Base-by-base conservation (phyloP, 2,329 filamentous ascomycete species). In the Pseudopyrenochaeta lycopersici region DNA sequence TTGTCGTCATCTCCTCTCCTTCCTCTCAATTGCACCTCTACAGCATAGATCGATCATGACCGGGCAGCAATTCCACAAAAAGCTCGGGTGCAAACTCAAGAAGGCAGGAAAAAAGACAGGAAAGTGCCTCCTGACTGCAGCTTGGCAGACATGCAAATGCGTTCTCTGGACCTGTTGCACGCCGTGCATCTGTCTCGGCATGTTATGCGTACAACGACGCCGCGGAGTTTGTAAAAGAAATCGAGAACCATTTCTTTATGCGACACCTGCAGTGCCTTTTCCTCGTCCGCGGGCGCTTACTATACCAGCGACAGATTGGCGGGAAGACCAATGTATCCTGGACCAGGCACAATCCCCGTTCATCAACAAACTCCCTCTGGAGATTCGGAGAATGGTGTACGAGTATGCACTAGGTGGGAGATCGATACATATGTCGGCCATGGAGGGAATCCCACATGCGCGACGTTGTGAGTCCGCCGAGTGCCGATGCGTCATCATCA, bases 341-440 rank as follows among this genome's bases (percentile, higher is more conserved):
- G 47, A 54, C 15, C 65, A 67, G 44, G 35, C 49, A 12, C 60
- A 56, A 15, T 68, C 62, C n/a, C 21, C 47, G 2, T 63, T 68
- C 38, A 48, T 67, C 15, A 49, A 31, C 7, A 67, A 59, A 33
- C 35, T 68, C 2, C 62, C 65, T 7, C 44, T 66, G 39, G 65
- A 68, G 32, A 52, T 66, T 35, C 64, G 64, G 20, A 54, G 59
- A 1, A 57, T 64, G 49, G 52, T 68, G 12, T 68, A 68, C 41
- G 40, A 38, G 12, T 41, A 56, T 27, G 51, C 56, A 14, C 33
- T 66, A 7, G 61, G 60, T 30, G 59, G 57, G 6, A 18, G 18
- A 9, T 38, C 47, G 1, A 55, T 68, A 29, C 56, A 62, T 44
- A 35, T 63, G 15, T 43, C 36, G 21, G 50, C 52, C 12, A 41